Evolutionary conservation across 106 monocot genomes (phyloP).

Genomic region (Alisma plantagoaquatica): DNA sequence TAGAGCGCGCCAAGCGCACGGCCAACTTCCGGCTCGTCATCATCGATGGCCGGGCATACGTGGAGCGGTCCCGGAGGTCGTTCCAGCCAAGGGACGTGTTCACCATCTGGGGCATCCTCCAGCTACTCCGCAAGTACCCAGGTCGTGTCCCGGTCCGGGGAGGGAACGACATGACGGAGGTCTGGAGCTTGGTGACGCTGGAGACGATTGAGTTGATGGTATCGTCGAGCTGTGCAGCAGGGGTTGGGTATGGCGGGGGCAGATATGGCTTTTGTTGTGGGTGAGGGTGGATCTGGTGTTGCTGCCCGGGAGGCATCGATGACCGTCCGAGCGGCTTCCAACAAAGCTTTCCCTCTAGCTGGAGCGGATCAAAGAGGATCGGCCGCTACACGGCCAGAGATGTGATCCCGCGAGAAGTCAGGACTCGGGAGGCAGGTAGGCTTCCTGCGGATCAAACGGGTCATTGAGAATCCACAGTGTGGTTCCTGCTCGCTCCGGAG

Average conservation of each 20-base stretch:
- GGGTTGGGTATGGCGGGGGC: background rate
- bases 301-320: background rate
- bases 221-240: too few species aligned
- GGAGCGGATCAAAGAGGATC: too few species aligned
- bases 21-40: constrained; percentile 33
- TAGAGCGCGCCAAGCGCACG: constrained; percentile 3
- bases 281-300: background rate
- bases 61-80: constrained; percentile 23
- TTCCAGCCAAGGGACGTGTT: constrained; percentile 40
- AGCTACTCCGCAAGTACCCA: constrained; percentile 35
- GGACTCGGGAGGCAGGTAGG: too few species aligned
- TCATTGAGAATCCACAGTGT: too few species aligned
- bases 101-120: constrained; percentile 61
- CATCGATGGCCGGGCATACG: constrained; percentile 25
- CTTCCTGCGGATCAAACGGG: too few species aligned
- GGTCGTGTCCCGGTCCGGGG: constrained; percentile 39
- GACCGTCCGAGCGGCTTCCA: too few species aligned
- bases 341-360: too few species aligned
- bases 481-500: too few species aligned
- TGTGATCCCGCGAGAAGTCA: too few species aligned
- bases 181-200: background rate
- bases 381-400: too few species aligned
- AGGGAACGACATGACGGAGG: constrained; percentile 8
- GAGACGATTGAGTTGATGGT: too few species aligned
- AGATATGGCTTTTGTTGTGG: background rate